These are phyloP conservation scores for Saccharomycopsis sp. DNA, from an alignment of 805 yeast species.

Conservation along the genomic window DNA sequence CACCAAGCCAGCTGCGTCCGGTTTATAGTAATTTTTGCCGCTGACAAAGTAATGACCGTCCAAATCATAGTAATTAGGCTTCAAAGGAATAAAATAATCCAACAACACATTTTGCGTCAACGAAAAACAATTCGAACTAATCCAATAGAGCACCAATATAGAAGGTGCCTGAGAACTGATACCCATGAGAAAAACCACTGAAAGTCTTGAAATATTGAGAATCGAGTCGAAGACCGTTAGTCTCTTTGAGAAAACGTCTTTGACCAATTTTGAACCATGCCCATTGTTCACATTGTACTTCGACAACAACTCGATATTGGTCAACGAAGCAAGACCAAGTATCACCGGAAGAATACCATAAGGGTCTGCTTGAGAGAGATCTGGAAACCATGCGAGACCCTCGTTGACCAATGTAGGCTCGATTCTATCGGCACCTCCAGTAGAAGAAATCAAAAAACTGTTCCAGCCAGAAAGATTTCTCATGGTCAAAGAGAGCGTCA, in stretches of 20 bases:
- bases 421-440: conserved; percentile 34
- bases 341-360: conserved; percentile 58
- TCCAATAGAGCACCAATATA: conserved; percentile 83
- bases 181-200: conserved; percentile 76
- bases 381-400: conserved; percentile 55
- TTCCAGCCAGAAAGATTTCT: conserved; percentile 62
- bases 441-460: conserved; percentile 28
- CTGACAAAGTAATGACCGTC: conserved; percentile 3
- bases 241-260: conserved; percentile 33
- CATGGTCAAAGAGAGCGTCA: conserved; percentile 66
- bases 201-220: conserved; percentile 63
- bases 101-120: conserved; percentile 65
- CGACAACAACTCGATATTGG: conserved; percentile 65
- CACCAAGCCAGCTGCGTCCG: not conserved
- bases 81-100: conserved; percentile 58
- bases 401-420: conserved; percentile 46
- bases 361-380: conserved; percentile 56
- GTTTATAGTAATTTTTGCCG: not conserved
- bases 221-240: conserved; percentile 58
- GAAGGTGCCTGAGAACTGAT: conserved; percentile 81
- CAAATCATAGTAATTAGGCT: conserved; percentile 35
- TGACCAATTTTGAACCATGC: conserved; percentile 28
- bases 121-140: conserved; percentile 75
- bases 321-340: conserved; percentile 62
- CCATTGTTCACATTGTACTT: conserved; percentile 23